phyloP scores from a whole-genome alignment of 1,284 basidiomycete species.

The Hemileia vastatrix region DNA sequence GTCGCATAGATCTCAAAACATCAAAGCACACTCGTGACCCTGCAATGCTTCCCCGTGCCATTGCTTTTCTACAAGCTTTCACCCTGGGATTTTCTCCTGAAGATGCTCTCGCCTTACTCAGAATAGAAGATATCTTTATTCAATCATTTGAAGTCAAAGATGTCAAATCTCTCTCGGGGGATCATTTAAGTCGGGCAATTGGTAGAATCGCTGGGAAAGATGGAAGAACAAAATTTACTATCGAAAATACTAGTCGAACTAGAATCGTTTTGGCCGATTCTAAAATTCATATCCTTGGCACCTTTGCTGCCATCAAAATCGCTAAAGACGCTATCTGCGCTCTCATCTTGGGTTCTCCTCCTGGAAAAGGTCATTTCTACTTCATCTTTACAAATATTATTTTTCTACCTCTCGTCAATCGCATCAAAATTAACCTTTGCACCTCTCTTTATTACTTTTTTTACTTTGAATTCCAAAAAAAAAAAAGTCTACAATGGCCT shows the following conservation, averaged over 20 bases:
- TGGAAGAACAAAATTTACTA: constrained; percentile 15
- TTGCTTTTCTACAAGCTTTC: constrained; percentile 16
- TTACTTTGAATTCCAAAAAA: no score
- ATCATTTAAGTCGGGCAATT: constrained; percentile 23
- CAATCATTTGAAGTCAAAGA: constrained; percentile 22
- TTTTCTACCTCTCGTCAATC: not conserved
- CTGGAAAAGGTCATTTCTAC: constrained; percentile 15
- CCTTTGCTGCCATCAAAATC: constrained; percentile 15
- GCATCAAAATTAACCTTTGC: not conserved
- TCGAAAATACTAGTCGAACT: constrained; percentile 22
- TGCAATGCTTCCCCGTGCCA: constrained; percentile 13
- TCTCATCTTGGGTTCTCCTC: constrained; percentile 17
- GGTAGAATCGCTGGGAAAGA: constrained; percentile 23
- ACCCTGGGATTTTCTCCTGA: constrained; percentile 16
- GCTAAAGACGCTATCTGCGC: constrained; percentile 18
- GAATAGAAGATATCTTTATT: constrained; percentile 19
- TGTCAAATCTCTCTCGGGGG: constrained; percentile 15
- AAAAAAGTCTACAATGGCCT: constrained; percentile 20
- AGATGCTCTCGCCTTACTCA: constrained; percentile 14
- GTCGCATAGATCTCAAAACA: constrained; percentile 12
- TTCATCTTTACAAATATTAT: not conserved
- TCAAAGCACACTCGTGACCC: constrained; percentile 18
- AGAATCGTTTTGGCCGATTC: constrained; percentile 21
- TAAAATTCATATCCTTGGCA: constrained; percentile 19
- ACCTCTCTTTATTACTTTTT: not conserved